These are phyloP conservation scores for Kandelia obovata DNA, from an alignment of 345 rosid genomes.

Conservation along the genomic window DNA sequence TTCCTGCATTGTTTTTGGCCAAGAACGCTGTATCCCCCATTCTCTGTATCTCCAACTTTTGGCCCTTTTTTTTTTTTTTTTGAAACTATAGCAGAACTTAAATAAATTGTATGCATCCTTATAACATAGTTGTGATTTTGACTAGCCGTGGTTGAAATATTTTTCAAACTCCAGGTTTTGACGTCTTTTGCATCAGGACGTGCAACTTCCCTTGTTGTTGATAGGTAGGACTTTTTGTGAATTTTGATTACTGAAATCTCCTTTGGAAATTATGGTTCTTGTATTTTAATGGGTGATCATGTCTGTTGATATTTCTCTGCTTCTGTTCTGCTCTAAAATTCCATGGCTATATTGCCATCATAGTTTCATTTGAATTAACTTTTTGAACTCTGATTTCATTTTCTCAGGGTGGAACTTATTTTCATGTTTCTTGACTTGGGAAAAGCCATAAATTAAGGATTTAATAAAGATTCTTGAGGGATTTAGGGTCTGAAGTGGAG, in stretches of 20 bases:
- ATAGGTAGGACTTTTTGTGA: conserved; percentile 46
- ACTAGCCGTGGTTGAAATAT: conserved; percentile 12
- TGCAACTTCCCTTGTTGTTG: conserved; percentile 95
- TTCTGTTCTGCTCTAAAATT: no score
- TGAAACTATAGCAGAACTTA: not conserved
- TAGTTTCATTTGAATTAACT: no score
- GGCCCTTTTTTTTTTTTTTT: conserved; percentile 3
- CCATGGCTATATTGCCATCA: no score
- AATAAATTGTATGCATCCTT: not conserved
- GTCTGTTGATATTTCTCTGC: no score
- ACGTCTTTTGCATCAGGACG: conserved; percentile 99
- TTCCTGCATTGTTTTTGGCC: conserved; percentile 96
- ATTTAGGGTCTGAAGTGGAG: no score
- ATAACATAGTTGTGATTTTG: not conserved
- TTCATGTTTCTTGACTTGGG: no score
- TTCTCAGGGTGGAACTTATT: no score
- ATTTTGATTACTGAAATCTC: not conserved
- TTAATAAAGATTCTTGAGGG: no score
- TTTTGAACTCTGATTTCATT: no score
- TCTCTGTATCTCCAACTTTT: conserved; percentile 8
- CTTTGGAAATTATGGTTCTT: not conserved
- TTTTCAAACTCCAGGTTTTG: conserved; percentile 63
- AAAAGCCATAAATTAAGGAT: no score
- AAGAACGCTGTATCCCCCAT: conserved; percentile 81
- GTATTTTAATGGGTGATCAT: not conserved